phyloP scores from a whole-genome alignment of 345 rosid genomes.

The Dipteronia sinensis region DNA sequence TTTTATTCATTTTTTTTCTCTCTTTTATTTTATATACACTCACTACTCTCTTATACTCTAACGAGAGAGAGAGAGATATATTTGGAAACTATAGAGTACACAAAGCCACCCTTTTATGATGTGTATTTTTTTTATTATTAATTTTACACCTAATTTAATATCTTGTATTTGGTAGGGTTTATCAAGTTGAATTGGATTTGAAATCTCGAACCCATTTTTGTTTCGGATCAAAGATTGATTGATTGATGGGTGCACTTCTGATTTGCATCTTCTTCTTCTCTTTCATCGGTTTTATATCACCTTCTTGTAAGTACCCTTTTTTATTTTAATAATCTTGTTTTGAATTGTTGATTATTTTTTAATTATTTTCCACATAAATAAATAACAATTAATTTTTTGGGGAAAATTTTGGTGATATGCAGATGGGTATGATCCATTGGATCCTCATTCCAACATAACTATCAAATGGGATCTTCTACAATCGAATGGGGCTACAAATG shows the following conservation, averaged over 20 bases:
- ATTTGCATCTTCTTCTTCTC: conserved; percentile 27
- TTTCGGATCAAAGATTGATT: conserved; percentile 26
- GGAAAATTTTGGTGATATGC: conserved; percentile 23
- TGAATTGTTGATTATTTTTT: not conserved
- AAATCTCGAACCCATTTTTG: not conserved
- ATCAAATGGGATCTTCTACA: conserved; percentile 83
- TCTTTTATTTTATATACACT: too few relatives aligned
- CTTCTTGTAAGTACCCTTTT: conserved; percentile 41
- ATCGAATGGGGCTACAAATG: conserved; percentile 30
- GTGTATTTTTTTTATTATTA: too few relatives aligned
- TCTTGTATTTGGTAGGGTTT: too few relatives aligned
- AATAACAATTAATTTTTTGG: not conserved
- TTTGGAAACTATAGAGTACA: too few relatives aligned
- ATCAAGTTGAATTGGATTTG: too few relatives aligned
- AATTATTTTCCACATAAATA: not conserved
- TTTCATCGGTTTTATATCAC: conserved; percentile 26
- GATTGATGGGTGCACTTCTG: conserved; percentile 22
- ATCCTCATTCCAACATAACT: conserved; percentile 71
- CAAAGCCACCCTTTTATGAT: too few relatives aligned
- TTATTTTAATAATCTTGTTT: not conserved
- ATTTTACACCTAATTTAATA: too few relatives aligned
- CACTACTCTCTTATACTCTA: too few relatives aligned
- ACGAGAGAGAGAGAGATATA: too few relatives aligned
- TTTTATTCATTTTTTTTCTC: too few relatives aligned
- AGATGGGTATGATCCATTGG: conserved; percentile 89